Evolutionary conservation across 805 yeast species (phyloP).

Genomic region (Saccharomycopsis schoenii): DNA sequence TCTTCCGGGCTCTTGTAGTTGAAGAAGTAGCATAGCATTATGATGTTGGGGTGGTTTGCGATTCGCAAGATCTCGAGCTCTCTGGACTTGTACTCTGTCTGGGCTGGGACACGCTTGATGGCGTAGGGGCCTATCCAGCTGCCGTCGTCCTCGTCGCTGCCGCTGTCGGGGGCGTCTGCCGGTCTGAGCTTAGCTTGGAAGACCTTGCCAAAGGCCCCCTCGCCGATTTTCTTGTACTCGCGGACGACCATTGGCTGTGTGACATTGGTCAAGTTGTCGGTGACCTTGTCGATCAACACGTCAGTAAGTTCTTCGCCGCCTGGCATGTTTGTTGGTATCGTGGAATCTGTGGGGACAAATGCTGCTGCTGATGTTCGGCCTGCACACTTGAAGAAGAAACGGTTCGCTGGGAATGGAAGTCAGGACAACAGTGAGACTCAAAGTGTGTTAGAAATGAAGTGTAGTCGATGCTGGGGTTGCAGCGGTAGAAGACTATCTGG

Average conservation of each 20-base stretch:
- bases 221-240: slow-evolving; percentile 69
- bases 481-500: no score
- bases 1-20: slow-evolving; percentile 57
- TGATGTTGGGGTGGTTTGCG: slow-evolving; percentile 74
- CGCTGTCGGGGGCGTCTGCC: slow-evolving; percentile 24
- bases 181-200: slow-evolving; percentile 54
- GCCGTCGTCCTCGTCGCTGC: slow-evolving; percentile 14
- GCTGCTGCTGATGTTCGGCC: neutral
- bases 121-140: slow-evolving; percentile 75
- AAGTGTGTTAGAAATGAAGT: no score
- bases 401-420: no score
- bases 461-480: no score
- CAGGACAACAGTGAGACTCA: no score
- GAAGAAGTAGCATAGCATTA: slow-evolving; percentile 57
- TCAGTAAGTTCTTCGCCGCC: slow-evolving; percentile 22
- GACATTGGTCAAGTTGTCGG: slow-evolving; percentile 44
- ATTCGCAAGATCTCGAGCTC: slow-evolving; percentile 68
- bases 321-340: neutral
- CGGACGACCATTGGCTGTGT: slow-evolving; percentile 55
- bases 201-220: slow-evolving; percentile 83
- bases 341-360: neutral
- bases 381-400: no score
- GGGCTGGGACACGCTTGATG: slow-evolving; percentile 77
- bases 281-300: slow-evolving; percentile 50
- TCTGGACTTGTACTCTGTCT: slow-evolving; percentile 75